Percentiles rank a stretch among this genome's conserved stretches.
Evolutionary conservation across 306 rosid genomes (phyloP).

Genomic region (Prunus armeniaca): DNA sequence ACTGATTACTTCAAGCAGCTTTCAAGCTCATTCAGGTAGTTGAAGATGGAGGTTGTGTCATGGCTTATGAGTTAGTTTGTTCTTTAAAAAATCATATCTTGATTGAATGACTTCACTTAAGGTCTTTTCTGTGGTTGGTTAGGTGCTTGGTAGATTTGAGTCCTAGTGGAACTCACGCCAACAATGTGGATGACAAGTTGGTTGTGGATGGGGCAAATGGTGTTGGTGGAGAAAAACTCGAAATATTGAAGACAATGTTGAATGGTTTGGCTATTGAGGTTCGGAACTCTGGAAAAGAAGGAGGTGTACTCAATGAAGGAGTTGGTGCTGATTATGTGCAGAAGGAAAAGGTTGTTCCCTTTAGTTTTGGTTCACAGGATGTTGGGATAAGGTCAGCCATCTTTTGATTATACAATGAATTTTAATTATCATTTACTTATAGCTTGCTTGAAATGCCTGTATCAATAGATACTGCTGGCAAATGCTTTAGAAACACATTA

Average conservation of each 20-base stretch:
- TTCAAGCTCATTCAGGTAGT: slow-evolving; percentile 77
- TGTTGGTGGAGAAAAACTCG: slow-evolving; percentile 82
- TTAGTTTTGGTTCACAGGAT: slow-evolving; percentile 61
- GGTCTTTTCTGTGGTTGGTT: slow-evolving; percentile 43
- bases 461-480: not conserved
- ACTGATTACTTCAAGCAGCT: slow-evolving; percentile 67
- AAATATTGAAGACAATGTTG: slow-evolving; percentile 46
- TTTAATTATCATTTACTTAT: not conserved
- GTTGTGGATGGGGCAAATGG: slow-evolving; percentile 94
- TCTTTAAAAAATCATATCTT: not conserved
- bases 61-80: not conserved
- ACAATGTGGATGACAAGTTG: slow-evolving; percentile 39
- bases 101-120: not conserved
- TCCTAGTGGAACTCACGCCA: slow-evolving; percentile 38
- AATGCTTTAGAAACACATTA: not conserved
- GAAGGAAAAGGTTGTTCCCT: slow-evolving; percentile 84
- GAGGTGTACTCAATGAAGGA: slow-evolving; percentile 83
- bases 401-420: slow-evolving; percentile 19
- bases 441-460: not conserved
- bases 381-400: slow-evolving; percentile 68
- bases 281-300: slow-evolving; percentile 69
- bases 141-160: slow-evolving; percentile 85
- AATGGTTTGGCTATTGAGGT: slow-evolving; percentile 57
- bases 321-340: slow-evolving; percentile 99
- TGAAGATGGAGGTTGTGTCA: not conserved